Evolutionary conservation across 257 asterid genomes (phyloP), one percentile per base, ranked within the genome.

Genomic region (Craterostigma plantagineum): DNA sequence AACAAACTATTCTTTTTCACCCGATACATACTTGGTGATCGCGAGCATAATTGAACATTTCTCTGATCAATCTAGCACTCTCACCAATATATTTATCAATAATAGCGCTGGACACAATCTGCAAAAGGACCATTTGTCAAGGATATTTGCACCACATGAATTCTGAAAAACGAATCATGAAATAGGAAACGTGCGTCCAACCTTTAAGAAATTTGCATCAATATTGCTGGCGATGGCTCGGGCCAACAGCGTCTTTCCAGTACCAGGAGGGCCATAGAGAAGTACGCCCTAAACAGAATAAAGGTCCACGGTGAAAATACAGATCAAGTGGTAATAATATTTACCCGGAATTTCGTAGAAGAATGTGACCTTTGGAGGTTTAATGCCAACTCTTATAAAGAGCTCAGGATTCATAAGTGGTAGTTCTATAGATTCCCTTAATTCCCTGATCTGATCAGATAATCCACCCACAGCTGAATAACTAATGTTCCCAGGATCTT

Each of bases 361-460:
- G 37, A 42, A 13, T 14, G 49, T 61, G 63, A 71, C 93, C 90
- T 87, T 87, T 35, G 97, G 97, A 52, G 97, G 95, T 58, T 87
- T 79, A 50, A 82, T 79, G 38, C 97, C 97, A 43, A 87, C 97
- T 64, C 95, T 75, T 0, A 87, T 30, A 62, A 87, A 87, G 61
- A 87, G 95, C 62, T 87, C 95, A 16, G 97, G 97, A 51, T 87
- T 87, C 97, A 87, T 81, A 18, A 87, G 59, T 54, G 97, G 97
- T 47, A 81, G 56, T 47, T 86, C 93, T 1, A 86, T 81, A 53
- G 97, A 81, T 71, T 86, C 97, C 58, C 97, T 76, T 51, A 86
- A 62, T 66, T 86, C 97, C 38, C 95, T 65, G 38, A 86, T 86
- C 63, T 86, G 97, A 73, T 86, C 97, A 6, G 85, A 73, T 48